phyloP scores from a whole-genome alignment of 176 grass and related monocot species.

The Ensete ventricosum region DNA sequence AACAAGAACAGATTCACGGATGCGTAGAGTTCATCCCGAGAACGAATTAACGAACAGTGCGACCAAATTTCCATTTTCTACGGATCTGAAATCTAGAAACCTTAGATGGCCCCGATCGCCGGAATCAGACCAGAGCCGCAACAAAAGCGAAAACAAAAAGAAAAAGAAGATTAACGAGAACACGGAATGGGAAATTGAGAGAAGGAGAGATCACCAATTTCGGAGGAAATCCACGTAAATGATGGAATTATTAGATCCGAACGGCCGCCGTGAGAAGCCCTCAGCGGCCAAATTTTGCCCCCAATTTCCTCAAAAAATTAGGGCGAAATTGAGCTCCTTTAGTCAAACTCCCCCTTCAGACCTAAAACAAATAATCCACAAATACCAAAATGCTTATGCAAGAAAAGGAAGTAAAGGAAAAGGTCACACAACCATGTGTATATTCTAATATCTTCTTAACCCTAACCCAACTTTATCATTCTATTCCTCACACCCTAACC shows the following conservation, averaged over 20 bases:
- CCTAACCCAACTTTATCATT: slow-evolving; percentile 16
- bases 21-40: neutral
- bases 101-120: slow-evolving; percentile 11
- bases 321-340: slow-evolving; percentile 14
- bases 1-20: neutral
- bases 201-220: slow-evolving; percentile 19
- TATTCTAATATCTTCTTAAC: slow-evolving; percentile 11
- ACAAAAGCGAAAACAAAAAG: neutral
- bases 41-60: neutral
- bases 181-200: neutral
- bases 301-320: slow-evolving; percentile 12
- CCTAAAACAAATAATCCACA: slow-evolving; percentile 4
- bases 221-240: slow-evolving; percentile 11
- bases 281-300: slow-evolving; percentile 8
- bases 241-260: slow-evolving; percentile 5
- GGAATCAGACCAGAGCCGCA: neutral
- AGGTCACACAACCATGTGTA: slow-evolving; percentile 12
- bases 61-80: neutral
- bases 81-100: slow-evolving; percentile 1
- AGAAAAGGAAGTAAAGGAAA: slow-evolving; percentile 4
- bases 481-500: slow-evolving; percentile 8
- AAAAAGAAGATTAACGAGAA: neutral
- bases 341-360: slow-evolving; percentile 14
- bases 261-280: neutral
- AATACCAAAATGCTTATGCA: slow-evolving; percentile 24